Evolutionary conservation across 2,329 filamentous ascomycete genomes (phyloP).

Genomic region (Bipolaris zeicola): DNA sequence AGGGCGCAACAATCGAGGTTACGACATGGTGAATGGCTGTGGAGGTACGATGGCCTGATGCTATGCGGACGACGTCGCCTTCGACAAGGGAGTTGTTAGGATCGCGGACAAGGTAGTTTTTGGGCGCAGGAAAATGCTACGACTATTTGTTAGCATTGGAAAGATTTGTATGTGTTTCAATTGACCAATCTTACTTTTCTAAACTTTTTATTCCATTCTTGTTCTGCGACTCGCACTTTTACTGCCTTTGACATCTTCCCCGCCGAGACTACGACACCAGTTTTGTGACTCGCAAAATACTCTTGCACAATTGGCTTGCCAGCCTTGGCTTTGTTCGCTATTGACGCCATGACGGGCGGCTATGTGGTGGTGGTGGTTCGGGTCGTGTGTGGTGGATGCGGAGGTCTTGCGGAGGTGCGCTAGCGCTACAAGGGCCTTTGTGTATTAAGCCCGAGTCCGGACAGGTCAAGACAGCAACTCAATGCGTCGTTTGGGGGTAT

Average conservation of each 20-base stretch:
- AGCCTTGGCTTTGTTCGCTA: slow-evolving; percentile 26
- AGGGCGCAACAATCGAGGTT: slow-evolving; percentile 74
- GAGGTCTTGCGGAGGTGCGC: slow-evolving; percentile 14
- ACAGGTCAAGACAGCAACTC: slow-evolving; percentile 19
- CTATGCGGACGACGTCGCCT: slow-evolving; percentile 77
- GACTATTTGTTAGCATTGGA: slow-evolving; percentile 8
- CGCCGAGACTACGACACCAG: slow-evolving; percentile 75
- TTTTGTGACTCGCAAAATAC: slow-evolving; percentile 38
- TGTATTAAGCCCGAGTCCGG: background rate
- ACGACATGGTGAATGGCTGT: slow-evolving; percentile 75
- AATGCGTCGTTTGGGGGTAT: slow-evolving; percentile 22
- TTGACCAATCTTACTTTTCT: slow-evolving; percentile 64
- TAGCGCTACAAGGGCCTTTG: slow-evolving; percentile 5
- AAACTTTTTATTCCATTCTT: slow-evolving; percentile 73
- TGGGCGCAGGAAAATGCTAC: slow-evolving; percentile 70
- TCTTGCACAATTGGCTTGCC: slow-evolving; percentile 33
- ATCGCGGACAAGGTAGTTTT: slow-evolving; percentile 76
- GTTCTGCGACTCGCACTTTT: slow-evolving; percentile 73
- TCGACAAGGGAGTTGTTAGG: slow-evolving; percentile 73
- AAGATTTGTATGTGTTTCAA: background rate
- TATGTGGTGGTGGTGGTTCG: slow-evolving; percentile 5
- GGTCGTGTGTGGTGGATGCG: slow-evolving; percentile 16
- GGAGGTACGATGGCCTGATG: slow-evolving; percentile 67
- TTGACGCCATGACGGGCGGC: slow-evolving; percentile 28
- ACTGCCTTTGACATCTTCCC: slow-evolving; percentile 80